A percentile compares a stretch with the other conserved stretches of the same genome.
phyloP scores from a whole-genome alignment of 345 rosid species.

The Pistacia atlantica region DNA sequence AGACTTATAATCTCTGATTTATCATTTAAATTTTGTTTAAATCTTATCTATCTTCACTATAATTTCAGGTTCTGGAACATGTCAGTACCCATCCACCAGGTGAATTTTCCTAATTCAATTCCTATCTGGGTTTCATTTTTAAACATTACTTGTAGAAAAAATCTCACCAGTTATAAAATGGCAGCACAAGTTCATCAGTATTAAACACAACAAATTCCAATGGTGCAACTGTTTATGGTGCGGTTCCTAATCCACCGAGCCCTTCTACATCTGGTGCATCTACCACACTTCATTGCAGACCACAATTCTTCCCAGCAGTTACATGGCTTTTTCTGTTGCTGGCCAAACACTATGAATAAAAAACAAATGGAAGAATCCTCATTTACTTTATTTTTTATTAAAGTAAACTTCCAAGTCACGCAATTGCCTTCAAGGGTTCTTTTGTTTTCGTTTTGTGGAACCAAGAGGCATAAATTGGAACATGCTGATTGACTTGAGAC shows the following conservation, averaged over 20 bases:
- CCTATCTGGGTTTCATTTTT: neutral
- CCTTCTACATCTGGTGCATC: slow-evolving; percentile 43
- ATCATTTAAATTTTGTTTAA: no score
- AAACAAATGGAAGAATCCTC: neutral
- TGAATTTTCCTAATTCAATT: slow-evolving; percentile 14
- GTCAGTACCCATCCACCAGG: slow-evolving; percentile 69
- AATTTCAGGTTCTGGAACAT: slow-evolving; percentile 56
- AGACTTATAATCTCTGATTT: no score
- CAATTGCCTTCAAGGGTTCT: neutral
- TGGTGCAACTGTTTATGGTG: slow-evolving; percentile 64
- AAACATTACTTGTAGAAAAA: neutral
- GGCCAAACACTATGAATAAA: neutral
- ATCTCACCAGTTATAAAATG: slow-evolving; percentile 3
- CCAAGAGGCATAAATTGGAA: neutral
- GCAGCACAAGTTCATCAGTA: slow-evolving; percentile 68
- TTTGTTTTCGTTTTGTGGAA: neutral
- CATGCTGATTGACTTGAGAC: neutral
- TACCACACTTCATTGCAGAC: neutral
- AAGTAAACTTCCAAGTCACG: neutral
- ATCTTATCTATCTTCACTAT: neutral
- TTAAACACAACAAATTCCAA: slow-evolving; percentile 68
- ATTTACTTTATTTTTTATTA: neutral
- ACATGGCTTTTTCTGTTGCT: slow-evolving; percentile 16
- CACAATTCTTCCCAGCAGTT: neutral
- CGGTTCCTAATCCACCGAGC: slow-evolving; percentile 42